Percentiles rank a stretch among this genome's conserved stretches.
Evolutionary conservation across 148 eudicot species (phyloP).

Genomic region (Agrostemma githago): DNA sequence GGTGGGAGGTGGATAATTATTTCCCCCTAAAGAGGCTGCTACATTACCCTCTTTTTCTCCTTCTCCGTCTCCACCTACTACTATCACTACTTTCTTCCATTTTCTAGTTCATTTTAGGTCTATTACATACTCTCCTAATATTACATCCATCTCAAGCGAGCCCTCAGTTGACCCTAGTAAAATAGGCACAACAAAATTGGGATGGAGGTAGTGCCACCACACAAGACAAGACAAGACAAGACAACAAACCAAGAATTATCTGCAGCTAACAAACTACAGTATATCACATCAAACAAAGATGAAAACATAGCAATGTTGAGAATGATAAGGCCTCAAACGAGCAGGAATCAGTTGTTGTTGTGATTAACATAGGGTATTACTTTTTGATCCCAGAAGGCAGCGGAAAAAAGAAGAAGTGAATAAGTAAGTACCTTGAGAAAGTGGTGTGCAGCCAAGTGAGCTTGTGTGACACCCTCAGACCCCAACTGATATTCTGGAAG

Average conservation of each 20-base stretch:
- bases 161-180: too few species aligned
- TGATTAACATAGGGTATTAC: too few species aligned
- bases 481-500: conserved; percentile 75
- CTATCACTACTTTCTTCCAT: too few species aligned
- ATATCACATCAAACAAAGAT: neutral
- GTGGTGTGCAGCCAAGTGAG: conserved; percentile 58
- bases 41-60: too few species aligned
- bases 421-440: conserved; percentile 53
- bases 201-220: neutral
- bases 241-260: neutral
- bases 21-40: too few species aligned
- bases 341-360: neutral
- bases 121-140: too few species aligned
- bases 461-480: conserved; percentile 71
- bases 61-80: too few species aligned
- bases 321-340: neutral
- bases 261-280: neutral
- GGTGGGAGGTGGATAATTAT: too few species aligned
- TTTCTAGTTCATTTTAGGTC: too few species aligned
- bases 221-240: conserved; percentile 1
- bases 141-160: too few species aligned
- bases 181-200: neutral
- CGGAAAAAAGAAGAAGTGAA: too few species aligned
- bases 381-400: too few species aligned
- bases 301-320: neutral